Evolutionary conservation across 1,284 basidiomycete species (phyloP).

Genomic region (Melampsora americana): DNA sequence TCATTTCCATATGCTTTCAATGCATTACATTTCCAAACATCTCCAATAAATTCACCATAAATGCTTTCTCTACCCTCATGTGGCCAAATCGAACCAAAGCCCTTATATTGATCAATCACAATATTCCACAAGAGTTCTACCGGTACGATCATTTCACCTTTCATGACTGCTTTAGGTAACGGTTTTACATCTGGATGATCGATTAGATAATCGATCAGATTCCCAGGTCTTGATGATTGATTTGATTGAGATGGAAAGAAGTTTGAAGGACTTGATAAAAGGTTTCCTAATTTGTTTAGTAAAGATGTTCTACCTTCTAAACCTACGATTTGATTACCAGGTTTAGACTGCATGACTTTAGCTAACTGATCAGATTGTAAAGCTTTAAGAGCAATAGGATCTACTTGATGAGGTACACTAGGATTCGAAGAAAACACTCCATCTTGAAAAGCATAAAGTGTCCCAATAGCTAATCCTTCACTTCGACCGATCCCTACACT

Average conservation of each 20-base stretch:
- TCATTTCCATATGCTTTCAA: conserved; percentile 53
- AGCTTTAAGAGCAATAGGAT: conserved; percentile 61
- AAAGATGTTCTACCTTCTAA: conserved; percentile 79
- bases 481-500: conserved; percentile 64
- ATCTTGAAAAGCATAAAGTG: conserved; percentile 77
- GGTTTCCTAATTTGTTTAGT: conserved; percentile 68
- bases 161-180: conserved; percentile 60
- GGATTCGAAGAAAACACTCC: conserved; percentile 75
- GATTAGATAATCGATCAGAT: conserved; percentile 72
- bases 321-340: conserved; percentile 79
- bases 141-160: conserved; percentile 53
- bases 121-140: conserved; percentile 68
- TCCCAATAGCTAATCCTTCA: conserved; percentile 89
- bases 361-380: conserved; percentile 66
- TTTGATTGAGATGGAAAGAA: conserved; percentile 63
- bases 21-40: conserved; percentile 79
- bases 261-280: conserved; percentile 64
- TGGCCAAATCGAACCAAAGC: conserved; percentile 84
- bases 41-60: conserved; percentile 69
- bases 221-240: conserved; percentile 65
- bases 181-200: conserved; percentile 53
- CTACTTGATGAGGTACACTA: conserved; percentile 67
- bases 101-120: conserved; percentile 63
- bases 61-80: conserved; percentile 56
- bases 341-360: conserved; percentile 73